Percentiles rank a stretch among this genome's conserved stretches.
phyloP scores from a whole-genome alignment of 139 green algal species.

The Tetradesmus lagerheimii region DNA sequence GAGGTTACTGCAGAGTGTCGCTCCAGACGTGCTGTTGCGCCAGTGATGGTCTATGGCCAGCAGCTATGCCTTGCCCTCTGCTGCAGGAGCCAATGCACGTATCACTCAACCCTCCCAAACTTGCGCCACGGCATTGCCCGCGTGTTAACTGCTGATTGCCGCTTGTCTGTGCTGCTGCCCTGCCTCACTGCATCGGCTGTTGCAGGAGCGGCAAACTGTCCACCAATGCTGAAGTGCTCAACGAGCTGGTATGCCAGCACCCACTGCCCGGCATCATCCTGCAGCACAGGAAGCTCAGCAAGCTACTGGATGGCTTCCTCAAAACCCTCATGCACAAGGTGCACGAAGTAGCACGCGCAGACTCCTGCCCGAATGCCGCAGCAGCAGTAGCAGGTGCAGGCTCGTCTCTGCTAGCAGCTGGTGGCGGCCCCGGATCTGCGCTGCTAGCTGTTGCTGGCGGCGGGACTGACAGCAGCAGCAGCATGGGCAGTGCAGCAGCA shows the following conservation, averaged over 20 bases:
- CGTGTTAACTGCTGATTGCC: too few relatives aligned
- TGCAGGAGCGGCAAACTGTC: slow-evolving; percentile 42
- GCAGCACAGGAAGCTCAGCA: slow-evolving; percentile 76
- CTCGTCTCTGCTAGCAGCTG: neutral
- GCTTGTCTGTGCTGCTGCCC: neutral
- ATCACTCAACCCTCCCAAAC: too few relatives aligned
- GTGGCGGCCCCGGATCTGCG: neutral
- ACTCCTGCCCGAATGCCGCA: neutral
- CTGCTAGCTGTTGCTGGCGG: neutral
- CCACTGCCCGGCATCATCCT: slow-evolving; percentile 67
- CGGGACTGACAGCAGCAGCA: neutral
- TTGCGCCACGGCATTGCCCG: too few relatives aligned
- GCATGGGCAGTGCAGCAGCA: neutral
- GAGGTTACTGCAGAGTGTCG: too few relatives aligned
- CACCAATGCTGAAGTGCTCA: slow-evolving; percentile 66
- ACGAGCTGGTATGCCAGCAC: slow-evolving; percentile 69
- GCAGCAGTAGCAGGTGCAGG: neutral
- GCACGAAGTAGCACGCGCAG: neutral
- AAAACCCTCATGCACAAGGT: slow-evolving; percentile 42
- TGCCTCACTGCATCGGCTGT: neutral
- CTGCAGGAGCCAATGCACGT: too few relatives aligned
- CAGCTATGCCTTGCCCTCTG: too few relatives aligned
- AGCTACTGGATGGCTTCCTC: slow-evolving; percentile 67
- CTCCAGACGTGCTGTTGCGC: too few relatives aligned
- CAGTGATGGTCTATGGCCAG: too few relatives aligned